phyloP scores from a whole-genome alignment of 306 rosid species.

The Trifolium pratense region DNA sequence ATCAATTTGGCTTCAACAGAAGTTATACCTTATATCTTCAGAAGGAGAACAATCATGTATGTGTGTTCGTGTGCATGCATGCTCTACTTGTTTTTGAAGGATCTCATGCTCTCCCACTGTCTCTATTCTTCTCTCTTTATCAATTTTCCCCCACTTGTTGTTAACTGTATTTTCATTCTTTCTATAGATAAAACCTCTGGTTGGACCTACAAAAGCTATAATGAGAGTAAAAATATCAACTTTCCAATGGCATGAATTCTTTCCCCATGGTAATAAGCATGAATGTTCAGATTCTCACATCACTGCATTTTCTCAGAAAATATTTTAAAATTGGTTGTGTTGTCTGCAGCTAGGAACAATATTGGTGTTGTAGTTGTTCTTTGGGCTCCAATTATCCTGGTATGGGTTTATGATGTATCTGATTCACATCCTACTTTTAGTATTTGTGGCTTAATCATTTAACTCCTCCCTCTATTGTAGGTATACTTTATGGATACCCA shows the following conservation, averaged over 20 bases:
- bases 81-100: conserved; percentile 4
- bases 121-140: neutral
- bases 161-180: conserved; percentile 36
- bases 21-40: conserved; percentile 13
- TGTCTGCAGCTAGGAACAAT: conserved; percentile 87
- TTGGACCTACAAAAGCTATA: conserved; percentile 86
- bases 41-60: conserved; percentile 12
- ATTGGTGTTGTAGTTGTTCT: conserved; percentile 94
- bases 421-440: conserved; percentile 21
- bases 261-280: conserved; percentile 77
- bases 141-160: conserved; percentile 3
- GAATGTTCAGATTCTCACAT: conserved; percentile 28
- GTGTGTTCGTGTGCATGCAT: conserved; percentile 1
- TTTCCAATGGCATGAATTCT: conserved; percentile 96
- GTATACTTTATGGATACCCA: conserved; percentile 99
- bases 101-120: conserved; percentile 3
- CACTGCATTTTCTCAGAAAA: conserved; percentile 27
- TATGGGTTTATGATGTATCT: conserved; percentile 44
- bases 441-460: conserved; percentile 10
- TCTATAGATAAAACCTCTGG: conserved; percentile 85
- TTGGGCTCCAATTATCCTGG: conserved; percentile 98
- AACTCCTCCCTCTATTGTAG: conserved; percentile 45
- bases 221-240: conserved; percentile 74
- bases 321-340: conserved; percentile 31
- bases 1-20: neutral